Conservation (phyloP, 2,329 filamentous ascomycete species). For the Alternaria brassicae region DNA sequence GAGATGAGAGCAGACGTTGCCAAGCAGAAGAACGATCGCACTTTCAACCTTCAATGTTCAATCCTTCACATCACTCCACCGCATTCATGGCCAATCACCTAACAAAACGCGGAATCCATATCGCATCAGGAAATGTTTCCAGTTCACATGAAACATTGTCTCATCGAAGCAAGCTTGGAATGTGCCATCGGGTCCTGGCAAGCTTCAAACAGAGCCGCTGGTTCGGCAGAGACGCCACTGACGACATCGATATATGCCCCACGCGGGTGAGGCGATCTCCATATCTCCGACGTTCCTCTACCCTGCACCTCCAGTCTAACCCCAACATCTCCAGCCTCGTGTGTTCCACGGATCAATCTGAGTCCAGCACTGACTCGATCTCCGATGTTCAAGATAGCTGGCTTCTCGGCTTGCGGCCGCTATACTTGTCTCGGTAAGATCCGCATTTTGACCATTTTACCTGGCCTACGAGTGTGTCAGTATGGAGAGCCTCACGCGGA, state of each 20-base stretch:
- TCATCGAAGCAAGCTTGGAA: not conserved
- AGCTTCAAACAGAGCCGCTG: slow-evolving; percentile 4
- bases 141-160: slow-evolving; percentile 8
- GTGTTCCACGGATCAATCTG: slow-evolving; percentile 20
- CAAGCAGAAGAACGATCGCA: slow-evolving; percentile 6
- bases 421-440: slow-evolving; percentile 5
- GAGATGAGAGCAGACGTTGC: not conserved
- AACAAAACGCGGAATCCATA: not conserved
- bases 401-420: slow-evolving; percentile 7
- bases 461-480: slow-evolving; percentile 7
- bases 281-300: slow-evolving; percentile 9
- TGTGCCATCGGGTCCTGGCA: slow-evolving; percentile 38
- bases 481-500: slow-evolving; percentile 11
- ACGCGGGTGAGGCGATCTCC: slow-evolving; percentile 24
- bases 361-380: slow-evolving; percentile 6
- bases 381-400: slow-evolving; percentile 10
- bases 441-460: slow-evolving; percentile 13
- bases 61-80: not conserved
- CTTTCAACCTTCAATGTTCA: not conserved
- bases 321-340: slow-evolving; percentile 13
- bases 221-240: slow-evolving; percentile 14
- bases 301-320: slow-evolving; percentile 9
- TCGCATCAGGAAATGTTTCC: slow-evolving; percentile 5
- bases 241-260: slow-evolving; percentile 12
- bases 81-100: not conserved